Percentiles rank a stretch among this genome's conserved stretches.
Conservation (phyloP, 495 filamentous ascomycete genomes). For the Penicillium canariense region DNA sequence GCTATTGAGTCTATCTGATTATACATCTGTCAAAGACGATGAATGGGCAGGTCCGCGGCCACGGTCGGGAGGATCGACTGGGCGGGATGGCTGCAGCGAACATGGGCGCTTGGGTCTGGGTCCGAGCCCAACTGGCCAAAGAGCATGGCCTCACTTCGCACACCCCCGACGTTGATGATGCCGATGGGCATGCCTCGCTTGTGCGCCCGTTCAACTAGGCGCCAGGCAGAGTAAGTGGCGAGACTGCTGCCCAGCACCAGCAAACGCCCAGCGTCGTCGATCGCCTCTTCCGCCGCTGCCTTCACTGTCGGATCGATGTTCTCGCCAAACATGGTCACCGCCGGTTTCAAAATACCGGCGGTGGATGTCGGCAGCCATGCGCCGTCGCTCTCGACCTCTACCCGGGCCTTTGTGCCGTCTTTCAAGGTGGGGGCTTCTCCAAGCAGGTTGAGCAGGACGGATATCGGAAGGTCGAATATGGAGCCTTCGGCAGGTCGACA, state of each 20-base stretch:
- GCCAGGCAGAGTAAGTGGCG: slow-evolving; percentile 93
- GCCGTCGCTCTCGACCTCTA: slow-evolving; percentile 76
- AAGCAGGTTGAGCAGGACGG: slow-evolving; percentile 85
- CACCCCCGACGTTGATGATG: slow-evolving; percentile 78
- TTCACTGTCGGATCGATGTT: slow-evolving; percentile 69
- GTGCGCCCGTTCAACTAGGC: slow-evolving; percentile 78
- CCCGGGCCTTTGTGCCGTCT: slow-evolving; percentile 56
- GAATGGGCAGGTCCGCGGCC: slow-evolving; percentile 28
- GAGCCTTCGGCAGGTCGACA: slow-evolving; percentile 83
- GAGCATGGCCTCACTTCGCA: slow-evolving; percentile 72
- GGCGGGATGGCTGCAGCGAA: slow-evolving; percentile 40
- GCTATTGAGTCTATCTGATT: neutral
- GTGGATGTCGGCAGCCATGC: slow-evolving; percentile 69
- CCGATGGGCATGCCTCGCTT: slow-evolving; percentile 81
- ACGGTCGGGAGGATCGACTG: slow-evolving; percentile 39
- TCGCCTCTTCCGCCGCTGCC: slow-evolving; percentile 69
- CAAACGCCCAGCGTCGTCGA: slow-evolving; percentile 71
- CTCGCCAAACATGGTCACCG: slow-evolving; percentile 95
- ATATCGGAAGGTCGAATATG: slow-evolving; percentile 87
- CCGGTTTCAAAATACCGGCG: slow-evolving; percentile 83
- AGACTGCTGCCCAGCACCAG: slow-evolving; percentile 85
- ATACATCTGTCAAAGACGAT: slow-evolving; percentile 5
- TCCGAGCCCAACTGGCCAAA: slow-evolving; percentile 47
- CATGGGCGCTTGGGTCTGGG: slow-evolving; percentile 20
- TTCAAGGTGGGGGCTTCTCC: slow-evolving; percentile 56